Conservation (phyloP, 768 basidiomycete genomes). For the Lanmaoa pseudosensibilis region DNA sequence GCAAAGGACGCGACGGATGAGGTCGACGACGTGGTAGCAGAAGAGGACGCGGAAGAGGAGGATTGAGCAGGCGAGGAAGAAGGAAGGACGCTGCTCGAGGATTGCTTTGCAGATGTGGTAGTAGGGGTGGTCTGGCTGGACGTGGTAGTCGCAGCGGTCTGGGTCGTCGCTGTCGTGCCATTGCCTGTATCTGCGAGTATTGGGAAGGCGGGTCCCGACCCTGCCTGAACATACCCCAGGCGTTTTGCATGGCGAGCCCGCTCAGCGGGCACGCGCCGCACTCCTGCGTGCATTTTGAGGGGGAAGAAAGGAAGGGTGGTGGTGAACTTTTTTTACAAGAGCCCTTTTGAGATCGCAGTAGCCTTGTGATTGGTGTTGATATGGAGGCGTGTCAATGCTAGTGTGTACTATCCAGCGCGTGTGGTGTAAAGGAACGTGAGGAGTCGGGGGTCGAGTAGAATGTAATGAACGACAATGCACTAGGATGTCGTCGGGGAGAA, state of each 20-base stretch:
- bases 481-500: neutral
- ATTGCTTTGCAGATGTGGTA: slow-evolving; percentile 5
- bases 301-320: neutral
- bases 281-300: slow-evolving; percentile 26
- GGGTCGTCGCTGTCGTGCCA: neutral
- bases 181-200: neutral
- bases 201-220: slow-evolving; percentile 4
- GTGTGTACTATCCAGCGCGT: neutral
- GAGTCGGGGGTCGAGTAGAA: slow-evolving; percentile 3
- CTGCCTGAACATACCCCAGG: slow-evolving; percentile 25
- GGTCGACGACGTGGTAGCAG: slow-evolving; percentile 10
- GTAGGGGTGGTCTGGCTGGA: neutral
- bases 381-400: no score
- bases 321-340: neutral
- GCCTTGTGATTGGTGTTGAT: neutral
- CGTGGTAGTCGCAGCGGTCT: neutral
- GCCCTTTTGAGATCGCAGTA: neutral
- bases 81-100: slow-evolving; percentile 17
- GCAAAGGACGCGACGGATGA: slow-evolving; percentile 7
- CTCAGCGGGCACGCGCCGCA: slow-evolving; percentile 32
- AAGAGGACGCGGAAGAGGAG: slow-evolving; percentile 1
- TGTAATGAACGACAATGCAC: neutral
- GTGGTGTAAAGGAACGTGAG: slow-evolving; percentile 20
- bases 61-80: slow-evolving; percentile 12
- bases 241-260: slow-evolving; percentile 35